Base-by-base conservation (phyloP, 1,284 basidiomycete genomes). In the Irpex sp. region DNA sequence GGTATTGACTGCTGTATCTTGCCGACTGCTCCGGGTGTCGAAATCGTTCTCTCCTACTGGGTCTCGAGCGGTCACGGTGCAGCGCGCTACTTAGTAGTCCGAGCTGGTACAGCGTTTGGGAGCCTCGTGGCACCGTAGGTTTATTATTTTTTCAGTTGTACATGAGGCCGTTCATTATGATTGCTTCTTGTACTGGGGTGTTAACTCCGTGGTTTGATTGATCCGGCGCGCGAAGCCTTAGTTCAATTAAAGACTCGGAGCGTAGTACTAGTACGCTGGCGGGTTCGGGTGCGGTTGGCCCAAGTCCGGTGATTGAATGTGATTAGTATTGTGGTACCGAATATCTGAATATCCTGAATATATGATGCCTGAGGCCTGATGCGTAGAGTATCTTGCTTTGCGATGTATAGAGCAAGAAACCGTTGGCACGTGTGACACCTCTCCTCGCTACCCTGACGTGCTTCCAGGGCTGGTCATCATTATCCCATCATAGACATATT, bases 61-160 rank as follows among this genome's bases (percentile, higher is more conserved):
- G 26, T 26, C 26, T 26, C 26, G 26, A 26, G 26, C 26, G 26
- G 26, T 26, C 26, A 26, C 26, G 26, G 26, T 26, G 26, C 26
- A 26, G 26, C 26, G 26, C 26, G 26, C 26, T 26, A 26, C 26
- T 43, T 31, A 36, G 55, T 31, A 57, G 35, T 11, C 39, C 21
- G 21, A 21, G 39, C 39, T 43, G 8, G 39, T 43, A 15, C 39
- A 43, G 39, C 59, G 59, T 61, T 61, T 53, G 43, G 21, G 59
- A 61, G 59, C 59, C 59, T 61, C 59, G 55, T 61, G 59, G 59
- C 50, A 54, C 8, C 17, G n/a, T 9, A 43, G 15, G 2, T 43
- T 43, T 11, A 43, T 43, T 15, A 43, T 43, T 43, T 43, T 8
- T 43, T 43, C 39, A 43, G 39, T 43, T 15, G 15, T 43, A 43